Base-by-base conservation (phyloP, 2,329 filamentous ascomycete genomes). In the Cladophialophora chaetospira region DNA sequence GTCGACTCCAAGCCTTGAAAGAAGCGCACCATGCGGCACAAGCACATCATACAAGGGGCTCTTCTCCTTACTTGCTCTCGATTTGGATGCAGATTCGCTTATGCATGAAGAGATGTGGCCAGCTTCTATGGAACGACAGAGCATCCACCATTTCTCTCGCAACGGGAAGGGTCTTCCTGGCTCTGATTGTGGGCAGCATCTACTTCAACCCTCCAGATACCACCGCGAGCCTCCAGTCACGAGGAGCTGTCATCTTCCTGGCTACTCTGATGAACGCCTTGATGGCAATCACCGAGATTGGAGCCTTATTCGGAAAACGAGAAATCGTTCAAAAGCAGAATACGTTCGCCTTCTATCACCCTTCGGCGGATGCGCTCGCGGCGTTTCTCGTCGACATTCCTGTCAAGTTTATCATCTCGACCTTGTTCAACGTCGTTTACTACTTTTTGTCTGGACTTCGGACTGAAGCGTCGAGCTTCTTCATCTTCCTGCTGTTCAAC, bases 281-380 rank as follows among this genome's bases (percentile, higher is more conserved):
- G 3, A 66, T 88, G 2, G 78, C 84, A 19, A 82, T 88, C 77
- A 80, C 83, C 1, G 87, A 89, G 68, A 85, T 89, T 1, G 85
- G 80, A 0, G 79, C 82, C 25, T 84, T 83, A 0, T 88, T 85
- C 64, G 75, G 71, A 10, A 84, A 84, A 15, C 78, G 86, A 0
- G 82, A 82, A 0, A 77, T 86, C 9, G 67, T 86, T 3, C 68
- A 80, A 43, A 85, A 85, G 67, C 83, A 86, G 61, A 82, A 82
- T 59, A 67, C 70, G 0, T 85, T 85, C 58, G 82, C 79, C 15
- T 75, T 79, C 46, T 84, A 79, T 67, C 81, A 85, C 47, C 83
- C 83, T 0, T 70, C 71, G 0, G 79, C 73, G 0, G 74, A 75
- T 47, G 73, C 72, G 29, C 60, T 74, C 15, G 73, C 72, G 2